These are phyloP conservation scores for Keqinozyma sinolaborantium DNA, from an alignment of 1,139 yeast species.

Conservation along the genomic window DNA sequence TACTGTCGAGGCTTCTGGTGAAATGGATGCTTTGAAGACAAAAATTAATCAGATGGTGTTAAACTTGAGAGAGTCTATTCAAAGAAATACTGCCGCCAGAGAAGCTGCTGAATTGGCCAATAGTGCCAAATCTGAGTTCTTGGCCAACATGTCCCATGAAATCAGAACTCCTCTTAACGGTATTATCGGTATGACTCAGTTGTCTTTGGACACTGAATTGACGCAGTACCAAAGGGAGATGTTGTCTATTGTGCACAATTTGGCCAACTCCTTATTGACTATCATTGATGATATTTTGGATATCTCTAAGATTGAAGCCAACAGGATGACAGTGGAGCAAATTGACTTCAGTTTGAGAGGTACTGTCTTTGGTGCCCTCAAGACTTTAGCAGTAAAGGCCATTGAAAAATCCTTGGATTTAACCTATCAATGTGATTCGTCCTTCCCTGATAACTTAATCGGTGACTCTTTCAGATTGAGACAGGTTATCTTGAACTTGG, in stretches of 20 bases:
- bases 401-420: slow-evolving; percentile 79
- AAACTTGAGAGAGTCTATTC: slow-evolving; percentile 82
- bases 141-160: slow-evolving; percentile 91
- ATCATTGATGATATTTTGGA: slow-evolving; percentile 87
- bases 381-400: slow-evolving; percentile 84
- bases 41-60: slow-evolving; percentile 91
- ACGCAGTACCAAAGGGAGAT: slow-evolving; percentile 89
- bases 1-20: slow-evolving; percentile 89
- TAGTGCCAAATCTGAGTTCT: slow-evolving; percentile 84
- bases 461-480: slow-evolving; percentile 86
- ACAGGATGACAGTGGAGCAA: slow-evolving; percentile 87
- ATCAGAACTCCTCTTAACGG: slow-evolving; percentile 92
- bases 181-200: slow-evolving; percentile 88
- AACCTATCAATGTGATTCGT: slow-evolving; percentile 77
- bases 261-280: slow-evolving; percentile 79
- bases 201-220: slow-evolving; percentile 79
- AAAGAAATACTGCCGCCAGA: slow-evolving; percentile 87
- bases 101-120: slow-evolving; percentile 92
- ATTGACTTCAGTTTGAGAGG: slow-evolving; percentile 82
- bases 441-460: slow-evolving; percentile 80
- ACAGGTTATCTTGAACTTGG: slow-evolving; percentile 78
- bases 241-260: slow-evolving; percentile 81
- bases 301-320: slow-evolving; percentile 89
- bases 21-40: slow-evolving; percentile 89
- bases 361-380: slow-evolving; percentile 83